Conservation (phyloP, 139 green algal genomes). For the Dunaliella primolecta region DNA sequence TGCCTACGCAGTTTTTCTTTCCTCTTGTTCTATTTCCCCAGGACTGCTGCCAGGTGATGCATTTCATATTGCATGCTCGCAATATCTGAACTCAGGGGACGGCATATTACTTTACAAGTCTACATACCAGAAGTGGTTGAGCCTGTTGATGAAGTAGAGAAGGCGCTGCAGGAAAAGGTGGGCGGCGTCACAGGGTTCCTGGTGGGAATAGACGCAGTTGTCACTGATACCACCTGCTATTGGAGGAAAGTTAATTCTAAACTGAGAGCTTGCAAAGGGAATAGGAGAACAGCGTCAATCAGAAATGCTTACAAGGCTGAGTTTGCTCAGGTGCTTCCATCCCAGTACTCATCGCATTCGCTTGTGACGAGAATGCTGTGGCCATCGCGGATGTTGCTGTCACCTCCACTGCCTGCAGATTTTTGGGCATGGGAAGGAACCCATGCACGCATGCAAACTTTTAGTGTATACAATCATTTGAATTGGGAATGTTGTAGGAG, state of each 20-base stretch:
- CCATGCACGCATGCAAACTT: too few species aligned
- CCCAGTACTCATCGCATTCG: not conserved
- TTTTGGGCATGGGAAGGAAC: not conserved
- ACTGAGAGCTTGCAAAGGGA: not conserved
- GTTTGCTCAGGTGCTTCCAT: too few species aligned
- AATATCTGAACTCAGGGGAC: too few species aligned
- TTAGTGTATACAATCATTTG: too few species aligned
- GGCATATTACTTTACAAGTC: too few species aligned
- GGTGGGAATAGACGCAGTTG: not conserved
- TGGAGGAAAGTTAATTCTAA: not conserved
- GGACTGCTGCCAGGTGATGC: too few species aligned
- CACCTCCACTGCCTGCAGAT: not conserved
- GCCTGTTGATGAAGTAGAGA: conserved; percentile 59
- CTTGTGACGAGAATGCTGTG: not conserved
- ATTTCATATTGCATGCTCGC: too few species aligned
- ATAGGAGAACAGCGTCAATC: not conserved
- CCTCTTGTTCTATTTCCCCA: too few species aligned
- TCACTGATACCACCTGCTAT: not conserved
- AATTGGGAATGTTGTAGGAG: not conserved
- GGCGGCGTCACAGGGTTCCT: not conserved
- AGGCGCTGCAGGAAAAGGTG: conserved; percentile 48
- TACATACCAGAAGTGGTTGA: conserved; percentile 54
- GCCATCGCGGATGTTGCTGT: not conserved
- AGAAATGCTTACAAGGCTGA: not conserved
- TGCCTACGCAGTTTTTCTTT: too few species aligned